Evolutionary conservation across 768 basidiomycete genomes (phyloP).

Genomic region (Asterophora parasitica): DNA sequence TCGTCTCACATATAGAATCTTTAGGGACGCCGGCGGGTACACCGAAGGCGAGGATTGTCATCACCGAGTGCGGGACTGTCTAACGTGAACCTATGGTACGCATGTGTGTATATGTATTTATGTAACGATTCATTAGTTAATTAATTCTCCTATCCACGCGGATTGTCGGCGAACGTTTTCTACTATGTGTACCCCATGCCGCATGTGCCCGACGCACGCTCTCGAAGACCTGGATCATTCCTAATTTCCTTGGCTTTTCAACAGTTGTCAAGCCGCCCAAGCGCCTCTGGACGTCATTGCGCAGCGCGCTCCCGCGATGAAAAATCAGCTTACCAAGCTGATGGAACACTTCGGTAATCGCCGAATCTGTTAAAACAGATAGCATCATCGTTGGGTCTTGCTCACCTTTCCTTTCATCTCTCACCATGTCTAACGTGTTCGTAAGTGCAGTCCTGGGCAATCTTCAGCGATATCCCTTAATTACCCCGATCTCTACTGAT

Average conservation of each 20-base stretch:
- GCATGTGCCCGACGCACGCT: no score
- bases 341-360: slow-evolving; percentile 12
- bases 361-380: slow-evolving; percentile 15
- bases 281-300: no score
- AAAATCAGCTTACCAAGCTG: not conserved
- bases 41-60: slow-evolving; percentile 44
- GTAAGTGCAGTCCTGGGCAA: slow-evolving; percentile 23
- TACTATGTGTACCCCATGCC: no score
- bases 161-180: not conserved
- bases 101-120: not conserved
- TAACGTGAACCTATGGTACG: no score
- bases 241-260: no score
- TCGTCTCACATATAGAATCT: slow-evolving; percentile 57
- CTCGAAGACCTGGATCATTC: no score
- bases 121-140: slow-evolving; percentile 1
- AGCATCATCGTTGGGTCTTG: slow-evolving; percentile 13
- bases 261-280: no score
- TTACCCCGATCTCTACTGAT: slow-evolving; percentile 5
- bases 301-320: not conserved
- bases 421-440: slow-evolving; percentile 34
- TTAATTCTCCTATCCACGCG: not conserved
- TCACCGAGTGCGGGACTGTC: slow-evolving; percentile 31
- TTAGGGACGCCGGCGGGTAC: slow-evolving; percentile 34
- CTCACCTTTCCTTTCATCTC: slow-evolving; percentile 11
- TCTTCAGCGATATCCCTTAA: not conserved